Conservation (phyloP, 1,139 yeast species). For the Kurtzmaniella quercitrusa region DNA sequence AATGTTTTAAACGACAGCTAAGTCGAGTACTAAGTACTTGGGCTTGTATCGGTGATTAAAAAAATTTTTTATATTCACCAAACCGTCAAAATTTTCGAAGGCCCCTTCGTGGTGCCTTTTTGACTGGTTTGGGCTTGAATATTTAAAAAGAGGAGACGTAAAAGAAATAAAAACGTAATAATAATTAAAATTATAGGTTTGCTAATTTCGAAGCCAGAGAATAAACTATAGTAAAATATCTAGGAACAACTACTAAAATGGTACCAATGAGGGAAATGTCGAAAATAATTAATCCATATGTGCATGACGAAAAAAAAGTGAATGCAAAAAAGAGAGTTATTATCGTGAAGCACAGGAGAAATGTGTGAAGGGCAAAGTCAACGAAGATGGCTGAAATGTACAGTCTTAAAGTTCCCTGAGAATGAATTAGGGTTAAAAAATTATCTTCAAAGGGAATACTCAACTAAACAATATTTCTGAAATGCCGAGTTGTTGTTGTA, state of each 20-base stretch:
- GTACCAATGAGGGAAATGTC: neutral
- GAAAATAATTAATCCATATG: neutral
- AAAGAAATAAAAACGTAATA: neutral
- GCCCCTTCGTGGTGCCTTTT: conserved; percentile 2
- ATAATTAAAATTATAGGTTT: neutral
- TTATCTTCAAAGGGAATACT: neutral
- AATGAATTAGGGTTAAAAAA: neutral
- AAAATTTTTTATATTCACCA: neutral
- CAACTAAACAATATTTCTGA: too few species aligned
- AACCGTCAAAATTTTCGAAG: neutral
- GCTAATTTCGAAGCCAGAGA: neutral
- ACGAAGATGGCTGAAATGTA: neutral
- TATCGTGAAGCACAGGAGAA: neutral
- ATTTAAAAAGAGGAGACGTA: neutral
- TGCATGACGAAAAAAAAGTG: neutral
- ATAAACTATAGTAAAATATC: neutral
- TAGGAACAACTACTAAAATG: neutral
- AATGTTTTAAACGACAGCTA: neutral
- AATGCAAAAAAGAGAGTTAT: neutral
- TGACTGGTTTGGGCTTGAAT: conserved; percentile 1
- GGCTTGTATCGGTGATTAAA: neutral
- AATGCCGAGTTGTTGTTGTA: too few species aligned
- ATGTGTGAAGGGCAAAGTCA: neutral
- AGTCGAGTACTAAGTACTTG: neutral
- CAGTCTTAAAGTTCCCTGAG: neutral